Base-by-base conservation (phyloP, 148 eudicot genomes). In the Chenopodium berlandieri region DNA sequence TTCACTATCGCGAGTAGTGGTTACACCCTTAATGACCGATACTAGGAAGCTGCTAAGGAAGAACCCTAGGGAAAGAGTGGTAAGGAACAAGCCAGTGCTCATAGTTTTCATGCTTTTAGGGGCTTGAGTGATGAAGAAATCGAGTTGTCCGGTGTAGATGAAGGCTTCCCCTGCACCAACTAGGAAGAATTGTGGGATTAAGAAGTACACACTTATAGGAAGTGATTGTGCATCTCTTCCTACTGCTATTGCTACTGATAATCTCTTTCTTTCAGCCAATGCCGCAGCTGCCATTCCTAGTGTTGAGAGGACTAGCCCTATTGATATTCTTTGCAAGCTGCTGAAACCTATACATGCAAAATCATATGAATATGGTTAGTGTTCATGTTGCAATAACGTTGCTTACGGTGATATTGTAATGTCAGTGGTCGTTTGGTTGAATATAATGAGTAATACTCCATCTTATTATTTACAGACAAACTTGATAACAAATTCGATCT, bases 101-200 rank as follows among this genome's bases (percentile, higher is more conserved):
- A 94, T 90, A 0, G 98, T 91, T 79, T 94, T 94, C 98, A 94
- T 94, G 9, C 90, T 86, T 75, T 92, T 94, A 2, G 98, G 96
- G 7, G 95, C 89, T 47, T 90, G 89, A 0, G 92, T 94, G 22
- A 94, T 90, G 91, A 94, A 94, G 86, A 94, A 94, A 70, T 94
- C 98, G 0, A 94, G 91, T 80, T 94, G 98, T 2, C 98, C 98
- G 0, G 92, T 94, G 92, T 94, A 94, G 0, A 92, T 89, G 82
- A 94, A 94, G 60, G 93, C 98, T 75, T 92, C 94, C 3, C 93
- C 98, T 4, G 95, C 67, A 3, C 98, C 98, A 10, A 92, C 90
- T 9, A 94, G 83, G 87, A 92, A 88, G 77, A 94, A 94, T 65
- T 94, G 98, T 30, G 96, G 98, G 82, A 92, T 86, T 74, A 94